Base-by-base conservation (phyloP, 805 yeast species). In the Candida silvicultrix region DNA sequence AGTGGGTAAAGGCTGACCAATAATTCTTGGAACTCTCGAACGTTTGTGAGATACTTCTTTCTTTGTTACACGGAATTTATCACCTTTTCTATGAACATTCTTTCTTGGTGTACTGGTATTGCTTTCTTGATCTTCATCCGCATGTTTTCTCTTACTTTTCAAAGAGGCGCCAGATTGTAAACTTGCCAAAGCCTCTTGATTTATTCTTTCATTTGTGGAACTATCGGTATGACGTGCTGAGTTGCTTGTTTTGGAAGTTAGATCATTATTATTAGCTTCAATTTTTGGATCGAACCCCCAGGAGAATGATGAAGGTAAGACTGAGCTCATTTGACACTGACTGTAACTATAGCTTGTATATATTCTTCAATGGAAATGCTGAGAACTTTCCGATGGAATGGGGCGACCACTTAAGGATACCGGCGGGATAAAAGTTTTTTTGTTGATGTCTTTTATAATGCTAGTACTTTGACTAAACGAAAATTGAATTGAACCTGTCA, bases 1-100 rank as follows among this genome's bases (percentile, higher is more conserved):
- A 18, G 85, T 59, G 4, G 94, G 85, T 43, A 87, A 71, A 12
- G 71, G 72, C 49, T 78, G 80, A 5, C 89, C 88, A 31, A 63
- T 50, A 19, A 80, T 73, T 23, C 47, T 50, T 31, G 41, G 51
- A 10, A 51, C 39, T 41, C 65, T 65, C 2, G 41, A 22, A 19
- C 44, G 51, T 20, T 52, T 43, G 72, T 75, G 47, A 18, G 48
- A 32, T 8, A 42, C 8, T 16, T 47, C 49, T 23, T 49, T 44
- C 38, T 46, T 51, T 4, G 40, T n/a, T 1, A 48, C 40, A 31
- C 49, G 48, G 29, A 45, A 49, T 38, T 48, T 54, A 20, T 50
- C 53, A 5, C 16, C 9, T 44, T 35, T 50, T 31, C 47, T 41
- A 21, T 29, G 28, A 20, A 40, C 40, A n/a, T 38, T n/a, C 34